Percentiles rank a stretch among this genome's conserved stretches.
These are phyloP conservation scores for Thalassiosira pacifica DNA, from an alignment of 352 stramenopile genomes.

Conservation along the genomic window DNA sequence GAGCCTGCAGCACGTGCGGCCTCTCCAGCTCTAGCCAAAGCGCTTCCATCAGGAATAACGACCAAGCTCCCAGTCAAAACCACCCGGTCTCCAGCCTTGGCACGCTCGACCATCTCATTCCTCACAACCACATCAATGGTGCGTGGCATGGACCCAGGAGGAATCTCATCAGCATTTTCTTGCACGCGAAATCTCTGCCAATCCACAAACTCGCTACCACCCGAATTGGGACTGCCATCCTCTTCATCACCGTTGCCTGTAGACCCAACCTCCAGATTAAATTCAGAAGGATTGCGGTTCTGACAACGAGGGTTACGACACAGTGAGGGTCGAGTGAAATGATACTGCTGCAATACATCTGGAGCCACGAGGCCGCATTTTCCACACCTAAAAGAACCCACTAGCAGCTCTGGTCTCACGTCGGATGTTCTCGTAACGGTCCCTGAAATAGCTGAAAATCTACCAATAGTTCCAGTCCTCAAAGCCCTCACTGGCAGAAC, in stretches of 20 bases:
- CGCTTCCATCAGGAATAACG: conserved; percentile 95
- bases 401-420: conserved; percentile 96
- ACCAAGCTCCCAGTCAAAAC: conserved; percentile 95
- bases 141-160: conserved; percentile 96
- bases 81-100: conserved; percentile 94
- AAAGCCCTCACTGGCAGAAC: conserved; percentile 91
- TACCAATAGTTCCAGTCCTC: conserved; percentile 92
- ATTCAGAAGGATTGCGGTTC: conserved; percentile 80
- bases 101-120: conserved; percentile 97
- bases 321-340: conserved; percentile 95
- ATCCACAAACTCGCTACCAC: conserved; percentile 95
- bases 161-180: conserved; percentile 99
- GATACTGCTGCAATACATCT: conserved; percentile 97
- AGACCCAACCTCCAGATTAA: conserved; percentile 68
- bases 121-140: conserved; percentile 97
- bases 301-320: conserved; percentile 97
- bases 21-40: conserved; percentile 89
- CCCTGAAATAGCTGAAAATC: conserved; percentile 92
- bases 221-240: conserved; percentile 18
- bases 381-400: conserved; percentile 94
- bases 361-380: conserved; percentile 93
- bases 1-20: conserved; percentile 40
- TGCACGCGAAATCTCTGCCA: conserved; percentile 99
- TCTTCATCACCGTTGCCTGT: conserved; percentile 47
- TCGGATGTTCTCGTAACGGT: conserved; percentile 98